Evolutionary conservation across 1,139 yeast species (phyloP), one percentile per base, ranked within the genome.

Genomic region (Saccharomycopsis hybrid): DNA sequence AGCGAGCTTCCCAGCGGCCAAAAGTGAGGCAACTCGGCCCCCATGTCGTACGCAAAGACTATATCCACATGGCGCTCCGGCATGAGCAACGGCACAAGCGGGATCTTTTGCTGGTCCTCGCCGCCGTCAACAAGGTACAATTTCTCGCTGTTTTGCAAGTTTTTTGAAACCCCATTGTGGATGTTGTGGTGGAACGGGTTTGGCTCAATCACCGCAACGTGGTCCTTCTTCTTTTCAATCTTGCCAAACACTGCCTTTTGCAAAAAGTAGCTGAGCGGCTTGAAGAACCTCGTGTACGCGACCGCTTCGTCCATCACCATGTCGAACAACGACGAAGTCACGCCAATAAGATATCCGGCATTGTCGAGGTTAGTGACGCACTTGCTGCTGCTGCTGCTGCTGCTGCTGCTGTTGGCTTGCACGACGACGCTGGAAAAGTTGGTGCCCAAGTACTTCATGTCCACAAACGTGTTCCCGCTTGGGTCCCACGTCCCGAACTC

Each of bases 1-100:
- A 88, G 63, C 0, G 96, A 78, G 1, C 85, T 67, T 48, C 96
- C 96, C 60, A 83, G 78, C 41, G 96, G 95, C 89, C 94, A 86
- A 54, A 64, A 67, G 41, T 70, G 65, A 11, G 69, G 66, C 0
- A 92, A 81, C 59, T 89, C 96, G 41, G 88, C 92, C 11, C 90
- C 80, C 65, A 83, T 84, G 62, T 89, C 97, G 61, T 78, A 81
- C 0, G 95, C 95, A 64, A 89, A 78, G 35, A 89, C 74, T 9
- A 85, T 78, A 62, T 89, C 97, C 27, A 89, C 72, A n/a, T 72
- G 70, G 62, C 97, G 77, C 44, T 74, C 75, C 8, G 79, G 77
- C 65, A 84, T 92, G 45, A 88, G 65, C 58, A 88, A 72, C 29
- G 97, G 96, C 54, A 76, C 71, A 44, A 87, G 68, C 7, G 97